Evolutionary conservation across 345 rosid species (phyloP).

Genomic region (Physaria fendleri): DNA sequence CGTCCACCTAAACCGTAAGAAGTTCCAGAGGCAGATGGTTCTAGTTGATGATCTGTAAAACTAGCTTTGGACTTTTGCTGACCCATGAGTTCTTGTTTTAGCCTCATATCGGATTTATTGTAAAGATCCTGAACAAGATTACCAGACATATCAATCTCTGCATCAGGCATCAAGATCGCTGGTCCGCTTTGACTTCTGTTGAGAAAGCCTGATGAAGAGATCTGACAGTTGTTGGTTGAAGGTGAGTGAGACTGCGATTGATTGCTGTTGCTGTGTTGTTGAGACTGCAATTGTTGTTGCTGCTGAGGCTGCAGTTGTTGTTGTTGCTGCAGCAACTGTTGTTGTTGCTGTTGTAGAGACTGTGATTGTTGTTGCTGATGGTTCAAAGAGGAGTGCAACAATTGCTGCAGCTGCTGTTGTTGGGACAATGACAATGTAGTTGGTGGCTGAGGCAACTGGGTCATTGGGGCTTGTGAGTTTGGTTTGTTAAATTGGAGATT

Average conservation of each 20-base stretch:
- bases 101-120: slow-evolving; percentile 45
- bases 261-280: slow-evolving; percentile 26
- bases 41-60: slow-evolving; percentile 73
- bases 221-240: slow-evolving; percentile 78
- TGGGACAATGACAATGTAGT: slow-evolving; percentile 32
- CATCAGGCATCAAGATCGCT: slow-evolving; percentile 43
- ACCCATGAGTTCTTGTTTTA: slow-evolving; percentile 43
- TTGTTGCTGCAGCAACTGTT: background rate
- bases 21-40: slow-evolving; percentile 89
- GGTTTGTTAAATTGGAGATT: slow-evolving; percentile 32
- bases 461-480: slow-evolving; percentile 21
- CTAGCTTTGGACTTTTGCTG: slow-evolving; percentile 61
- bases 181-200: slow-evolving; percentile 63
- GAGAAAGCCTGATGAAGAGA: slow-evolving; percentile 56
- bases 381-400: slow-evolving; percentile 29
- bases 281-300: slow-evolving; percentile 9
- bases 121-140: slow-evolving; percentile 64
- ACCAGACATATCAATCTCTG: slow-evolving; percentile 47
- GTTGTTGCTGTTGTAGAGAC: slow-evolving; percentile 25
- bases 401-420: slow-evolving; percentile 37
- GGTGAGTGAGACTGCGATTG: slow-evolving; percentile 44
- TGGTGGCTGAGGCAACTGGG: slow-evolving; percentile 35
- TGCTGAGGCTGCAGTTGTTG: background rate
- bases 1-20: slow-evolving; percentile 77
- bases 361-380: slow-evolving; percentile 27